Conservation (phyloP, 371 early-diverging fungal genomes). For the Mucor saturninus region DNA sequence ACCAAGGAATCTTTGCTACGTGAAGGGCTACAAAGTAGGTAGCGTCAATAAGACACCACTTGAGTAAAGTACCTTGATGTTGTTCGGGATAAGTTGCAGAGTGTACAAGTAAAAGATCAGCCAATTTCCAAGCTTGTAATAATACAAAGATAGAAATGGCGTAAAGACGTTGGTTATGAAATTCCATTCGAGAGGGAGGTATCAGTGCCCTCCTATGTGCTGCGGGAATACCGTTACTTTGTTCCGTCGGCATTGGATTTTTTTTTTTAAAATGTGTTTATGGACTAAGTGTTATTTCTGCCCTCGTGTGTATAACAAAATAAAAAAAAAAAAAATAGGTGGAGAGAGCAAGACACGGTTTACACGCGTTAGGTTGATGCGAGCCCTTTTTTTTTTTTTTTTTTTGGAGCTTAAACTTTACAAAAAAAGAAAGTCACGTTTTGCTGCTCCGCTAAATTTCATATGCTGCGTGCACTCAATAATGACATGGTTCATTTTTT, state of each 20-base stretch:
- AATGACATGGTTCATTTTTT: too few species aligned
- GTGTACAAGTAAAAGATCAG: slow-evolving; percentile 30
- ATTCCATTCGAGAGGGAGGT: slow-evolving; percentile 44
- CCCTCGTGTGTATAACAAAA: too few species aligned
- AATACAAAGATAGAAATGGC: slow-evolving; percentile 40
- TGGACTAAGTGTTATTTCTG: too few species aligned
- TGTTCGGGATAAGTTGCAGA: slow-evolving; percentile 37
- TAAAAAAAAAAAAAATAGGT: too few species aligned
- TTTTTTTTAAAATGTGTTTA: too few species aligned
- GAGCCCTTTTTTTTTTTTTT: too few species aligned
- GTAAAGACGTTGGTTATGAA: slow-evolving; percentile 49
- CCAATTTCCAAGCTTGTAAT: slow-evolving; percentile 40
- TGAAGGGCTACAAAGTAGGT: slow-evolving; percentile 37
- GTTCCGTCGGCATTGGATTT: background rate
- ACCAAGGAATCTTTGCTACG: slow-evolving; percentile 52
- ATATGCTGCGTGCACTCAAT: too few species aligned
- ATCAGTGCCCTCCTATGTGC: slow-evolving; percentile 41
- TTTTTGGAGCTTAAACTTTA: too few species aligned
- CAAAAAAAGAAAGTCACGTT: too few species aligned
- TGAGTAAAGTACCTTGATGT: slow-evolving; percentile 27
- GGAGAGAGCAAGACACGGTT: too few species aligned
- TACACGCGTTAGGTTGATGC: too few species aligned
- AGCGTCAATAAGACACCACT: slow-evolving; percentile 43
- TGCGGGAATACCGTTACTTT: slow-evolving; percentile 9
- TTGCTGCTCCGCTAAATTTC: too few species aligned